Evolutionary conservation across 2,329 filamentous ascomycete genomes (phyloP).

Genomic region (Colletotrichum sp.): DNA sequence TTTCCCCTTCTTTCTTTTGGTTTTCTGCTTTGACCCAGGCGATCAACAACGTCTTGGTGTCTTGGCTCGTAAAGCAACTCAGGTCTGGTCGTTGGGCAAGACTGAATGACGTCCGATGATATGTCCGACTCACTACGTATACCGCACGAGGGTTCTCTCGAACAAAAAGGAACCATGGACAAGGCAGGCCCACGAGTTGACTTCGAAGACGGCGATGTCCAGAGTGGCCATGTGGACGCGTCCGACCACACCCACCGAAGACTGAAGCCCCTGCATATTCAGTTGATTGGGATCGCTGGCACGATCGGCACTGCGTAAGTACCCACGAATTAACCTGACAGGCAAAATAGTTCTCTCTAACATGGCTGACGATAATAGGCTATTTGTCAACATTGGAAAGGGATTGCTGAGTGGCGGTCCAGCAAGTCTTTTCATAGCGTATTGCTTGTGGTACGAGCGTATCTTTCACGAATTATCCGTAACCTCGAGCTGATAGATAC

Average conservation of each 20-base stretch:
- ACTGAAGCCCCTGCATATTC: background rate
- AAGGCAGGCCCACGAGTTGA: background rate
- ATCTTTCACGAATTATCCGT: background rate
- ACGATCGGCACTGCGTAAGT: background rate
- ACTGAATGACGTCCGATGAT: background rate
- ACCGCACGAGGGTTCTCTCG: background rate
- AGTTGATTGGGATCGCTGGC: background rate
- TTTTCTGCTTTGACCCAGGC: background rate
- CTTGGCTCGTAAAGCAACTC: background rate
- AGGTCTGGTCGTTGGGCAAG: background rate
- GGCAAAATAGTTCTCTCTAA: background rate
- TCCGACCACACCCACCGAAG: background rate
- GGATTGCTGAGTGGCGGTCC: background rate
- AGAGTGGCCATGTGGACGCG: background rate
- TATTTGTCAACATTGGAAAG: background rate
- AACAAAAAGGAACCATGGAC: background rate
- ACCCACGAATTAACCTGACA: background rate
- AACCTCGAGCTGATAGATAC: accelerated
- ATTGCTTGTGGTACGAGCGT: background rate
- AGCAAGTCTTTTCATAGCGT: background rate
- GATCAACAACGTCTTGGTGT: background rate
- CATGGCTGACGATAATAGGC: background rate
- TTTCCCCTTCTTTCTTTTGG: background rate
- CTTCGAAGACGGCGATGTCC: background rate
- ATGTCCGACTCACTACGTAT: background rate